Conservation (phyloP, 1,284 basidiomycete genomes). For the Ceratobasidium sp. region DNA sequence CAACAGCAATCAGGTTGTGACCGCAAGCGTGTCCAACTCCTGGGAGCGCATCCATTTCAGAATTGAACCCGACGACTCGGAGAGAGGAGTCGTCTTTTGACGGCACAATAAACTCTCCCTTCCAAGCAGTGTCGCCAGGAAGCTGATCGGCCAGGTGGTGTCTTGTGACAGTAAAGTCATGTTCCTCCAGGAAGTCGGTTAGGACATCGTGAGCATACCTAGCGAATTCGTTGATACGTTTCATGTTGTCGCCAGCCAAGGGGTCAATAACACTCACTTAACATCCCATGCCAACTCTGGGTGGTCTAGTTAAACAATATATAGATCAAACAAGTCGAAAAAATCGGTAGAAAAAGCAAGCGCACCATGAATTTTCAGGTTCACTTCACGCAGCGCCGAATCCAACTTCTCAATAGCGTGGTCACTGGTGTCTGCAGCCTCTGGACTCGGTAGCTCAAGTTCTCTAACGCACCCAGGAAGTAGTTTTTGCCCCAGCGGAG, state of each 20-base stretch:
- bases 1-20: constrained; percentile 86
- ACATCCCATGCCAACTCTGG: constrained; percentile 70
- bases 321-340: background rate
- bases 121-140: constrained; percentile 70
- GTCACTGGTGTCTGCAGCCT: constrained; percentile 62
- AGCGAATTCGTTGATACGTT: constrained; percentile 12
- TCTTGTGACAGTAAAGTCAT: constrained; percentile 67
- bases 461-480: background rate
- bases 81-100: constrained; percentile 61
- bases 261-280: constrained; percentile 56
- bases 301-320: constrained; percentile 57
- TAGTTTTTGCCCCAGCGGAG: background rate
- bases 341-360: background rate
- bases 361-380: constrained; percentile 74
- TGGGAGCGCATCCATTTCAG: constrained; percentile 78
- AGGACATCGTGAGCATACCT: constrained; percentile 70
- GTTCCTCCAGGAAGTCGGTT: constrained; percentile 65
- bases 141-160: constrained; percentile 68
- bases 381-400: constrained; percentile 66
- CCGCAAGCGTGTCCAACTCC: constrained; percentile 82
- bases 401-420: constrained; percentile 65
- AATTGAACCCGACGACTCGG: constrained; percentile 75
- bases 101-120: constrained; percentile 69
- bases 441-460: constrained; percentile 19
- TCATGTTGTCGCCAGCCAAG: background rate